Evolutionary conservation across 371 early-diverging fungal species (phyloP).

Genomic region (Rhizoclosmatium hyalinum): DNA sequence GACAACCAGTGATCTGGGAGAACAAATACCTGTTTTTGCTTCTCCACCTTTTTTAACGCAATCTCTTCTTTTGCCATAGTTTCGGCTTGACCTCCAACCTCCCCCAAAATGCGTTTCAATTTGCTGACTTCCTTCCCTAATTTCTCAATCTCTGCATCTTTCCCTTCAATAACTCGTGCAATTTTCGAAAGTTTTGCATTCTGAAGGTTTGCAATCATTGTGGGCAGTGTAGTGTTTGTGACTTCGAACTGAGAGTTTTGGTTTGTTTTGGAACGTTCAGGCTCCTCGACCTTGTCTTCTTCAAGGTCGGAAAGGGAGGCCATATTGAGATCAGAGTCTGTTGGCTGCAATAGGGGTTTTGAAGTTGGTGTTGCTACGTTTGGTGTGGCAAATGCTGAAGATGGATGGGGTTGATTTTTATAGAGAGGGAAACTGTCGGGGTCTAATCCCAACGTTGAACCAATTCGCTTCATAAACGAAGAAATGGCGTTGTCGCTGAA

Average conservation of each 20-base stretch:
- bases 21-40: not conserved
- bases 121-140: not conserved
- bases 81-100: not conserved
- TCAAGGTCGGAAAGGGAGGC: constrained; percentile 4
- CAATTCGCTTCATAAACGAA: constrained; percentile 13
- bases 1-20: not conserved
- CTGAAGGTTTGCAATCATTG: not conserved
- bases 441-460: not conserved
- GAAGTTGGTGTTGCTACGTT: not conserved
- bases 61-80: not conserved
- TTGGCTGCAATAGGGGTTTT: not conserved
- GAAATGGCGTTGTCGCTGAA: not conserved
- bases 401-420: no score
- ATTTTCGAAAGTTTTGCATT: not conserved
- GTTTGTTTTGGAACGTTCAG: not conserved
- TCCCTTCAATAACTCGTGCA: not conserved
- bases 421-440: not conserved
- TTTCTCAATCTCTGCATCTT: not conserved
- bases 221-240: not conserved
- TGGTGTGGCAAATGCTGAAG: no score
- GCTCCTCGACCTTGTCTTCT: not conserved
- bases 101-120: not conserved
- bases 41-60: not conserved
- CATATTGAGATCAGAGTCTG: not conserved
- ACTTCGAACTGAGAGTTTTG: not conserved